Evolutionary conservation across 768 basidiomycete species (phyloP).

Genomic region (Baorangia bicolor): DNA sequence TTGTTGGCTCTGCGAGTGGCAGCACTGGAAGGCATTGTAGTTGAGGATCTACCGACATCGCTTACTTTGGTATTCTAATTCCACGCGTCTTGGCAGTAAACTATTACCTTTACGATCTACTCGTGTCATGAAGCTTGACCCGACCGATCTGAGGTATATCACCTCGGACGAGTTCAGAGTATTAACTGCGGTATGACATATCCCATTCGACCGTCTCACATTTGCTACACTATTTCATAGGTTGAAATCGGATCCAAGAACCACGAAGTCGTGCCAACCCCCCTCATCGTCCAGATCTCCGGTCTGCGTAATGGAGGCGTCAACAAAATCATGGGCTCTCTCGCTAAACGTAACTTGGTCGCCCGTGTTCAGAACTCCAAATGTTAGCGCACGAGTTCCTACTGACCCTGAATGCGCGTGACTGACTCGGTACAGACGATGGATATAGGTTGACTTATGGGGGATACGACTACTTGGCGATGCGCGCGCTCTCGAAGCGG

Average conservation of each 20-base stretch:
- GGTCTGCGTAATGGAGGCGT: constrained; percentile 91
- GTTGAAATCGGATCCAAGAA: constrained; percentile 99
- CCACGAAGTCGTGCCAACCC: constrained; percentile 91
- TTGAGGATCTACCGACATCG: not conserved
- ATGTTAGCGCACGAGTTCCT: constrained; percentile 50
- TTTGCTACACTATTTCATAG: constrained; percentile 39
- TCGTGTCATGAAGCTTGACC: constrained; percentile 81
- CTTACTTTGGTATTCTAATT: constrained; percentile 3
- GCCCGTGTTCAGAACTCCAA: constrained; percentile 88
- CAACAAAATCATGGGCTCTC: constrained; percentile 85
- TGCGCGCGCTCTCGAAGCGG: constrained; percentile 88
- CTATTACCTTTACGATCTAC: not conserved
- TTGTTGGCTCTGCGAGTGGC: constrained; percentile 34
- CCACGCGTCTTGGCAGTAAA: constrained; percentile 1
- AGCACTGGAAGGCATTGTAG: constrained; percentile 19
- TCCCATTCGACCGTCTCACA: not conserved
- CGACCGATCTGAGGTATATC: constrained; percentile 91
- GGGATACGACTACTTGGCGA: constrained; percentile 95
- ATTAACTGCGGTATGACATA: constrained; percentile 73
- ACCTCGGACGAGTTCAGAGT: constrained; percentile 92
- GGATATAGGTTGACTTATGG: constrained; percentile 97
- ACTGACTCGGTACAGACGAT: constrained; percentile 62
- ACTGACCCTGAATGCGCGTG: not conserved
- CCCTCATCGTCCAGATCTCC: constrained; percentile 88
- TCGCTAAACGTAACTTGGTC: constrained; percentile 91